Base-by-base conservation (phyloP, 805 yeast species). In the Candida parachauliodes region DNA sequence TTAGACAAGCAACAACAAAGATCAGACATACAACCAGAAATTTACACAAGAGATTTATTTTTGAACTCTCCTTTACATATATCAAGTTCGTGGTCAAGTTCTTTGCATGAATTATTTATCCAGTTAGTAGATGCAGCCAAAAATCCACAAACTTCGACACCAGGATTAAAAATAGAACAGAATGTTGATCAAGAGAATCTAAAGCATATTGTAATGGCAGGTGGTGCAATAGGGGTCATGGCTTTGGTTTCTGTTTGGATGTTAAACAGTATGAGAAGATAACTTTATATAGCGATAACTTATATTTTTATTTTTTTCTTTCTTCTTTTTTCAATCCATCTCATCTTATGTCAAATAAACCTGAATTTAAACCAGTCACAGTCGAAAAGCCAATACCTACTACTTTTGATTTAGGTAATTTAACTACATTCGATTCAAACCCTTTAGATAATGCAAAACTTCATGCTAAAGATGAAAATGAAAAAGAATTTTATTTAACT, bases 1-100 rank as follows among this genome's bases (percentile, higher is more conserved):
- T 67, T 88, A 25, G 99, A 93, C 57, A 80, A 94, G 48, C 98
- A 89, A 55, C 97, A 91, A 52, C 99, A 93, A 52, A 60, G 98
- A 25, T 79, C 83, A 26, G 85, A 77, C 39, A 65, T 74, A 5
- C 96, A 87, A 53, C 98, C 99, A 0, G 98, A 93, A 48, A 81
- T 78, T 19, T 88, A 81, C 52, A 81, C 96, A 0, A 67, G 86
- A 20, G 70, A 74, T 4, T 58, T 88, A 5, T 68, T 60, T 41
- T 55, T 93, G 11, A 79, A 81, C 8, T 85, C 93, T 3, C 98
- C 98, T 0, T 60, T 93, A 44, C 98, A 93, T 53, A 84, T 91
- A 2, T 86, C 95, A 0, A 84, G 95, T 0, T 72, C 80, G 9
- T 93, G 99, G 99, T 72, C 86, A 2, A 75, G 94, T 1, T 86